Conservation (phyloP, 139 green algal species). For the Desmodesmus armatus region DNA sequence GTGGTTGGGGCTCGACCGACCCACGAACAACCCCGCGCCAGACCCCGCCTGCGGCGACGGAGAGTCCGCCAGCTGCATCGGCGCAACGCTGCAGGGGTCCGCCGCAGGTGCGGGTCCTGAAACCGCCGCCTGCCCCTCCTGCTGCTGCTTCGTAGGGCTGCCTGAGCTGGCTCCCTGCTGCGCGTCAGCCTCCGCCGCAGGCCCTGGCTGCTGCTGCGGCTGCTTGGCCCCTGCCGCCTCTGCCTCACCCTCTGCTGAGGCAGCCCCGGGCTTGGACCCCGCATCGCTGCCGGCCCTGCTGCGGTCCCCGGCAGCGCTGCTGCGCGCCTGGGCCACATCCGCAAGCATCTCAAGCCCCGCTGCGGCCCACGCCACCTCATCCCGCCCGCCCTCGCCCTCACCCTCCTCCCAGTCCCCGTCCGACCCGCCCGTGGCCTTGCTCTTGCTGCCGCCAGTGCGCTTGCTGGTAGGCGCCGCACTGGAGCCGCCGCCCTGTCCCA, state of each 20-base stretch:
- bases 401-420: neutral
- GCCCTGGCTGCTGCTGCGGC: neutral
- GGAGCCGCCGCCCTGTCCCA: neutral
- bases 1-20: too few species aligned
- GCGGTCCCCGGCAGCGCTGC: neutral
- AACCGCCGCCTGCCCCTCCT: neutral
- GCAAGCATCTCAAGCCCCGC: slow-evolving; percentile 42
- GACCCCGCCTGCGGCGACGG: too few species aligned
- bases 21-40: too few species aligned
- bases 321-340: slow-evolving; percentile 24
- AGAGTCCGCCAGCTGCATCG: neutral
- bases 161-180: slow-evolving; percentile 1
- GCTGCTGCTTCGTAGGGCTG: neutral
- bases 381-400: neutral
- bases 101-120: neutral
- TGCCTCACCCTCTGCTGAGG: neutral
- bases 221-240: neutral
- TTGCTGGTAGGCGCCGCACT: neutral
- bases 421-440: neutral
- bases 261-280: neutral
- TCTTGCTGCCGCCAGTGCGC: slow-evolving; percentile 7
- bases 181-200: too few species aligned
- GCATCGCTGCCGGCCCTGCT: too few species aligned
- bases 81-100: neutral
- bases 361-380: neutral